These are phyloP conservation scores for Fraxinus americana DNA, from an alignment of 257 asterid species.

Conservation along the genomic window DNA sequence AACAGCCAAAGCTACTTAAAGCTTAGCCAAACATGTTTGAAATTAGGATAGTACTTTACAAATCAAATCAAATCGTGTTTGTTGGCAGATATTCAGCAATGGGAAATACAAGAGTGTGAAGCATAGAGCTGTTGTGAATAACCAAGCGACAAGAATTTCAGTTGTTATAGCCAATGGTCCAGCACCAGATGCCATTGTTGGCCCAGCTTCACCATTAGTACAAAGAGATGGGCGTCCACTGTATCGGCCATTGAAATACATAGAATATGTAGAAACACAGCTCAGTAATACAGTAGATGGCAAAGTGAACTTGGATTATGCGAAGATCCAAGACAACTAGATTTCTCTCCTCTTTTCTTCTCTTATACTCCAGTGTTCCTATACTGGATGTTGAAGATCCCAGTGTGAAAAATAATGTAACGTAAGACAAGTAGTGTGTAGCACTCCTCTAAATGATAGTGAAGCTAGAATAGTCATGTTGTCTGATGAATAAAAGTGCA, in stretches of 20 bases:
- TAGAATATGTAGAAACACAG: slow-evolving; percentile 45
- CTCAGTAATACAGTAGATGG: slow-evolving; percentile 42
- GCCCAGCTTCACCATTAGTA: slow-evolving; percentile 45
- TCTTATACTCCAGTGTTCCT: no score
- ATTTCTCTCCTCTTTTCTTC: no score
- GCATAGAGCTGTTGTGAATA: slow-evolving; percentile 48
- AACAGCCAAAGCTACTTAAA: no score
- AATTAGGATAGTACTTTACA: no score
- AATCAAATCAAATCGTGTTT: no score
- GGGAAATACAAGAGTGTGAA: slow-evolving; percentile 46
- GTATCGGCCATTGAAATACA: slow-evolving; percentile 46
- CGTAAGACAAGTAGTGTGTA: no score
- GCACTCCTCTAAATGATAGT: no score
- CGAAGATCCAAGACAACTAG: no score
- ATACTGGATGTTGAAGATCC: no score
- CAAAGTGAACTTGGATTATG: slow-evolving; percentile 42
- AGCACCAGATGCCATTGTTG: slow-evolving; percentile 39
- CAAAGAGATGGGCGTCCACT: slow-evolving; percentile 27
- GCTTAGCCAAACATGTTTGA: no score
- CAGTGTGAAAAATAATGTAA: no score
- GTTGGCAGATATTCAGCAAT: slow-evolving; percentile 35
- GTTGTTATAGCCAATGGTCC: slow-evolving; percentile 57
- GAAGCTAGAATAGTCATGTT: no score
- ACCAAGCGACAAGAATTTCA: slow-evolving; percentile 36
- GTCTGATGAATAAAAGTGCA: background rate